Percentiles rank a stretch among this genome's conserved stretches.
Conservation (phyloP, 805 yeast genomes). For the Myxozyma neotropica region DNA sequence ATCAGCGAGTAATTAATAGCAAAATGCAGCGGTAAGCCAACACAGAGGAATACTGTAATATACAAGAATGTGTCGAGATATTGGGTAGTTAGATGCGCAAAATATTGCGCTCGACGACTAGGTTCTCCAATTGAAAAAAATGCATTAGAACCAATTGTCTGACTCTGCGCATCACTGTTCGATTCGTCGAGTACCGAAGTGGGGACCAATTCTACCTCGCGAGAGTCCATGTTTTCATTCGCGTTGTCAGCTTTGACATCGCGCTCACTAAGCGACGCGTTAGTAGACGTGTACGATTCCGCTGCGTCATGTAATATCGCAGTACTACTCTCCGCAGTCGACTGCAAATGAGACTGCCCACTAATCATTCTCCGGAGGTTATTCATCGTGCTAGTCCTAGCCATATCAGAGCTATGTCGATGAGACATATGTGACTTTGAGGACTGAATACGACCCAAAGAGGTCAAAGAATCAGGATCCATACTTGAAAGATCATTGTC, state of each 20-base stretch:
- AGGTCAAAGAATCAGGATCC: background rate
- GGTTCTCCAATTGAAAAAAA: constrained; percentile 19
- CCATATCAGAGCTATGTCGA: constrained; percentile 3
- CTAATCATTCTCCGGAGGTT: constrained; percentile 6
- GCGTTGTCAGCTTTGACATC: background rate
- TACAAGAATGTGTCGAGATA: constrained; percentile 33
- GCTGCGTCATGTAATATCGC: background rate
- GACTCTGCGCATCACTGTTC: background rate
- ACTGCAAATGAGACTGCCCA: background rate
- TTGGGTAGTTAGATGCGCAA: constrained; percentile 30
- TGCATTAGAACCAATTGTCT: background rate
- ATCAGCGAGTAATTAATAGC: constrained; percentile 59
- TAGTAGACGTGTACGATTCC: background rate
- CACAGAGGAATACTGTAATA: constrained; percentile 48
- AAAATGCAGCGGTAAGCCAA: constrained; percentile 64
- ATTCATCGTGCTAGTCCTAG: constrained; percentile 4
- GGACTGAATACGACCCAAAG: constrained; percentile 3
- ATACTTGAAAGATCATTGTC: constrained; percentile 17
- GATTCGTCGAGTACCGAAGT: background rate
- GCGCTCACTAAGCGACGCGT: background rate
- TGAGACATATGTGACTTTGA: background rate
- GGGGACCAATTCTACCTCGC: background rate
- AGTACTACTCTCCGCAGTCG: constrained; percentile 4
- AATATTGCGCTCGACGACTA: constrained; percentile 27
- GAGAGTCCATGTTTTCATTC: background rate